Percentiles rank a stretch among this genome's conserved stretches.
phyloP scores from a whole-genome alignment of 1,284 basidiomycete genomes.

The Boletus semigastroideus region DNA sequence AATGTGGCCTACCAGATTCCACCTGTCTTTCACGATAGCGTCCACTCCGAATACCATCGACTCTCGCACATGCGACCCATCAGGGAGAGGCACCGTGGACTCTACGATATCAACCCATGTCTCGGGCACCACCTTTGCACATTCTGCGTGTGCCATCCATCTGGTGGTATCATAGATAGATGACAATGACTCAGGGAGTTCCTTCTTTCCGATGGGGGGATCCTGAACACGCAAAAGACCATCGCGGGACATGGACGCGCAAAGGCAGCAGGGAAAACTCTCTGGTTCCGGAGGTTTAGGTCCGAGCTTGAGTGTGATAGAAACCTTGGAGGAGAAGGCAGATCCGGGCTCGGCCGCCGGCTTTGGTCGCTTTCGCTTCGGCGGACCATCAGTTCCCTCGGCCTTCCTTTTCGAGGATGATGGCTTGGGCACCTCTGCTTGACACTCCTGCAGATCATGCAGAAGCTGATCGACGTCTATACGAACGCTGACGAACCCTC shows the following conservation, averaged over 20 bases:
- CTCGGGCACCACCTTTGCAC: slow-evolving; percentile 80
- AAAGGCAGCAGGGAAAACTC: slow-evolving; percentile 78
- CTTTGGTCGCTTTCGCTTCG: slow-evolving; percentile 39
- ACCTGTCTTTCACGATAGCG: slow-evolving; percentile 83
- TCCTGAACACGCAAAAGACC: slow-evolving; percentile 72
- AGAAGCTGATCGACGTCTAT: slow-evolving; percentile 88
- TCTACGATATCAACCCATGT: slow-evolving; percentile 79
- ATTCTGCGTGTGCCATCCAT: slow-evolving; percentile 75
- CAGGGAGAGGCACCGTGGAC: slow-evolving; percentile 26
- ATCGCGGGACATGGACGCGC: slow-evolving; percentile 56
- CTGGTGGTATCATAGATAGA: slow-evolving; percentile 36
- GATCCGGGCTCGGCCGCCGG: slow-evolving; percentile 6
- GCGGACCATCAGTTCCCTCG: slow-evolving; percentile 20
- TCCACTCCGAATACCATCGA: slow-evolving; percentile 78
- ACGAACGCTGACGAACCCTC: slow-evolving; percentile 62
- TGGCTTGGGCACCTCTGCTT: slow-evolving; percentile 40
- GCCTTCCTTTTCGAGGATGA: slow-evolving; percentile 40
- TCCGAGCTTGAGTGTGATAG: slow-evolving; percentile 59
- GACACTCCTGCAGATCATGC: slow-evolving; percentile 61
- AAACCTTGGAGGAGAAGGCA: slow-evolving; percentile 18
- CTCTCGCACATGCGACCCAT: slow-evolving; percentile 44
- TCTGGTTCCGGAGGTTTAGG: slow-evolving; percentile 59
- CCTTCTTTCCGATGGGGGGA: slow-evolving; percentile 54
- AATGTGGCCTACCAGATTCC: slow-evolving; percentile 72
- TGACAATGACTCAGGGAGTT: slow-evolving; percentile 40